Base-by-base conservation (phyloP, 441 rosid species). In the Jatropha multifida region DNA sequence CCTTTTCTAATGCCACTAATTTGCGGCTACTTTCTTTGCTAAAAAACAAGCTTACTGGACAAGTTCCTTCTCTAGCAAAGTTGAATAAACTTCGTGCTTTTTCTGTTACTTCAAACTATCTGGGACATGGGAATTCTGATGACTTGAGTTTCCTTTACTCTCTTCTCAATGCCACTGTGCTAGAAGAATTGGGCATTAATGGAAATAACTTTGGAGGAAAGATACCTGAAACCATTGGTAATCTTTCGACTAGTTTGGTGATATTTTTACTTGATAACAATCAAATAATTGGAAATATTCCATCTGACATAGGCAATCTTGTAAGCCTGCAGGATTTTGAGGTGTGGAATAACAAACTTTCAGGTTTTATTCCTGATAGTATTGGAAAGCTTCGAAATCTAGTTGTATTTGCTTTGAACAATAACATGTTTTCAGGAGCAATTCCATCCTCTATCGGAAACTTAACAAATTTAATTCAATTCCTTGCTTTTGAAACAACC, bases 151-250 rank as follows among this genome's bases (percentile, higher is more conserved):
- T 71, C 44, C 41, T 71, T 37, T 3, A 59, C 40, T 20, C 64
- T 44, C 20, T 71, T 7, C 14, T 51, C 10, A 71, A 71, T 32
- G n/a, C n/a, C 74, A 59, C 65, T 5, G 11, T 4, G 7, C 42
- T 71, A 44, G 8, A 58, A 42, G 10, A 0, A 42, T 52, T 71
- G 20, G 40, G 10, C 32, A 26, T 71, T 14, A 13, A 0, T 58
- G 56, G 20, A 32, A 79, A 65, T 83, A 80, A 75, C 48, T 14
- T 85, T 52, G 60, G 60, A 38, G 52, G 17, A 41, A 61, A 79
- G 55, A 10, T 62, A 15, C 75, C 68, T 32, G 68, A 32, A 7
- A 10, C 17, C 8, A 37, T 62, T 9, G 18, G 41, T 60, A 73
- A 73, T 23, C 46, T 73, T 38, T 73, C 76, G 9, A 32, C 32